Conservation (phyloP, 805 yeast species). For the Saturnispora zaruensis region DNA sequence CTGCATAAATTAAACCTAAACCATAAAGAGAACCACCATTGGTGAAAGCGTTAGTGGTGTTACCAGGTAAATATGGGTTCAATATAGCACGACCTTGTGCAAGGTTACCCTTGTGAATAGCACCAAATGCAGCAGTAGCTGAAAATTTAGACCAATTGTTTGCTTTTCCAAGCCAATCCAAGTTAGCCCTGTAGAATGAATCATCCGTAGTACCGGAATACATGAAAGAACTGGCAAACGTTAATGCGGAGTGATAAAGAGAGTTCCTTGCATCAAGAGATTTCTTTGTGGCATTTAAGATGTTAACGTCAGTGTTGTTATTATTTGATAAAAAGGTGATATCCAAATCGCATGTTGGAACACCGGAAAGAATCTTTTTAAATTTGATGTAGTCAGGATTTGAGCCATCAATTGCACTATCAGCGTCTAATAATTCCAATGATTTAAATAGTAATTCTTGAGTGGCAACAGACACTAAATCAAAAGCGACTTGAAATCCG, state of each 20-base stretch:
- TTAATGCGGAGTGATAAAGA: slow-evolving; percentile 90
- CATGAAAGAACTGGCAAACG: slow-evolving; percentile 89
- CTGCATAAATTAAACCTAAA: slow-evolving; percentile 88
- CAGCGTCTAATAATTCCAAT: slow-evolving; percentile 31
- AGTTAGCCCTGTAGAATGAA: slow-evolving; percentile 77
- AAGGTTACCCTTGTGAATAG: slow-evolving; percentile 89
- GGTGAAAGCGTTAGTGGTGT: slow-evolving; percentile 72
- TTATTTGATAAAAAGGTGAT: slow-evolving; percentile 80
- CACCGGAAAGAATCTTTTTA: slow-evolving; percentile 71
- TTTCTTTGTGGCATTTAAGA: slow-evolving; percentile 73
- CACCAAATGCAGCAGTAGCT: slow-evolving; percentile 97
- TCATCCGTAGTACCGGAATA: slow-evolving; percentile 97
- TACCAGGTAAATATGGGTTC: slow-evolving; percentile 85
- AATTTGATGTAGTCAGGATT: slow-evolving; percentile 28
- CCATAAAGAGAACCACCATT: slow-evolving; percentile 95
- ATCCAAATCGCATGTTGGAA: slow-evolving; percentile 89
- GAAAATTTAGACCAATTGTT: slow-evolving; percentile 97
- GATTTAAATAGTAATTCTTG: slow-evolving; percentile 72
- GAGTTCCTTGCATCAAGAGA: slow-evolving; percentile 86
- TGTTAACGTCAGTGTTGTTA: slow-evolving; percentile 76
- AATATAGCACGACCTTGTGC: slow-evolving; percentile 82
- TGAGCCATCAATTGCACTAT: slow-evolving; percentile 20
- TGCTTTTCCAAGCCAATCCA: slow-evolving; percentile 97
- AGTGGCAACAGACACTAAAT: slow-evolving; percentile 82
- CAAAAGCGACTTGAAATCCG: slow-evolving; percentile 93